Evolutionary conservation across 352 stramenopile species (phyloP).

Genomic region (Pythium sukuiense): DNA sequence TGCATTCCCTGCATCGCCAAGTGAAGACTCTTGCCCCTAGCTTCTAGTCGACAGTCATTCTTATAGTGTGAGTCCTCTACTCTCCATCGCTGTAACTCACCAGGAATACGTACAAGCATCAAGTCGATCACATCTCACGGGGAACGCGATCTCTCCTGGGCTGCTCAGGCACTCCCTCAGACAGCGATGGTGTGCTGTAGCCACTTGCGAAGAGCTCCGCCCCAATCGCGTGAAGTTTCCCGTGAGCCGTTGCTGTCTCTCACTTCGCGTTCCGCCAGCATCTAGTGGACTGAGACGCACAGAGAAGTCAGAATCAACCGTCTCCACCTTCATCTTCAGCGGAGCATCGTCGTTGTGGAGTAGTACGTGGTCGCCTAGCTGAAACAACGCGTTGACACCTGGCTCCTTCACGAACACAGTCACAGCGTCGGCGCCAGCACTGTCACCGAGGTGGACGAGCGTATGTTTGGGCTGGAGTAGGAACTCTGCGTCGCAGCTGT

Average conservation of each 20-base stretch:
- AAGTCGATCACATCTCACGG: neutral
- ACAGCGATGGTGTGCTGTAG: conserved; percentile 24
- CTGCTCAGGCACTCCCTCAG: conserved; percentile 26
- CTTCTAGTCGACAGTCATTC: neutral
- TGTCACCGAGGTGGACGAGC: conserved; percentile 10
- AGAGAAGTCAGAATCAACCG: conserved; percentile 2
- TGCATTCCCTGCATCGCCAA: conserved; percentile 22
- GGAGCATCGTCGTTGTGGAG: neutral
- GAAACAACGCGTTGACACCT: conserved; percentile 16
- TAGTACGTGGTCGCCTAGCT: conserved; percentile 16
- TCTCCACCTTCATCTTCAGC: conserved; percentile 1
- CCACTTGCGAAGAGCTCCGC: neutral
- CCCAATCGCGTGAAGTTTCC: conserved; percentile 5
- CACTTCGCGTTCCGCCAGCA: neutral
- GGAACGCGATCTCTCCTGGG: conserved; percentile 19
- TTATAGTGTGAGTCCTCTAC: too few relatives aligned
- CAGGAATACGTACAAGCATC: neutral
- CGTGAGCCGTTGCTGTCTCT: neutral
- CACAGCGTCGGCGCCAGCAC: neutral
- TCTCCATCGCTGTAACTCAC: neutral
- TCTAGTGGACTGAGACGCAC: conserved; percentile 7
- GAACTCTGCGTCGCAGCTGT: conserved; percentile 22
- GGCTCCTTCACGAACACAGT: conserved; percentile 26
- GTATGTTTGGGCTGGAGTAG: conserved; percentile 20
- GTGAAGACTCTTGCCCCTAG: conserved; percentile 19